A percentile compares a stretch with the other conserved stretches of the same genome.
phyloP scores from a whole-genome alignment of 805 yeast genomes.

The Metschnikowia reukaufii region DNA sequence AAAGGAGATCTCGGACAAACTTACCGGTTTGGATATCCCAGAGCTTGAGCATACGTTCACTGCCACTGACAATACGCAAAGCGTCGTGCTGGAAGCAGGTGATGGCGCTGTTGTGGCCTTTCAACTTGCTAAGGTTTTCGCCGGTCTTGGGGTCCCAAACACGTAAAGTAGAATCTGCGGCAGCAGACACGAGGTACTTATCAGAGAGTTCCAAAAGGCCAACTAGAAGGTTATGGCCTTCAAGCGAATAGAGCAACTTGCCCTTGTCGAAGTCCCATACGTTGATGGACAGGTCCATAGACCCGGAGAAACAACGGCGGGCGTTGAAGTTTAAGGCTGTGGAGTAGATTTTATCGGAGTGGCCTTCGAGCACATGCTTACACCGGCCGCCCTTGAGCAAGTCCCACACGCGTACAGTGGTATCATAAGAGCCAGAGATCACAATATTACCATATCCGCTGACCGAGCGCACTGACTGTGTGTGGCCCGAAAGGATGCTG shows the following conservation, averaged over 20 bases:
- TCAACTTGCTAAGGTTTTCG: conserved; percentile 61
- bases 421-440: conserved; percentile 88
- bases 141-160: conserved; percentile 90
- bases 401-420: conserved; percentile 91
- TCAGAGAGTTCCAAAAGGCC: conserved; percentile 80
- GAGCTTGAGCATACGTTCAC: conserved; percentile 80
- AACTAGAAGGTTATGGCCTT: conserved; percentile 88
- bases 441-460: conserved; percentile 82
- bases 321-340: conserved; percentile 77
- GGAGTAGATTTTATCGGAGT: conserved; percentile 84
- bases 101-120: conserved; percentile 84
- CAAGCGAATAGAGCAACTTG: conserved; percentile 62
- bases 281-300: conserved; percentile 84
- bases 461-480: conserved; percentile 81
- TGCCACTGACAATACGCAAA: conserved; percentile 81
- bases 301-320: conserved; percentile 83
- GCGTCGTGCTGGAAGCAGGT: conserved; percentile 93
- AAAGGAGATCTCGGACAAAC: conserved; percentile 68
- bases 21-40: conserved; percentile 84
- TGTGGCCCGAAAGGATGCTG: conserved; percentile 48
- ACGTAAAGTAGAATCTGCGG: conserved; percentile 89
- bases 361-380: conserved; percentile 74
- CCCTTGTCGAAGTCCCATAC: conserved; percentile 90
- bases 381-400: conserved; percentile 66
- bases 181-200: conserved; percentile 83